Conservation (phyloP, 345 rosid species). For the Zanthoxylum bungeanum region DNA sequence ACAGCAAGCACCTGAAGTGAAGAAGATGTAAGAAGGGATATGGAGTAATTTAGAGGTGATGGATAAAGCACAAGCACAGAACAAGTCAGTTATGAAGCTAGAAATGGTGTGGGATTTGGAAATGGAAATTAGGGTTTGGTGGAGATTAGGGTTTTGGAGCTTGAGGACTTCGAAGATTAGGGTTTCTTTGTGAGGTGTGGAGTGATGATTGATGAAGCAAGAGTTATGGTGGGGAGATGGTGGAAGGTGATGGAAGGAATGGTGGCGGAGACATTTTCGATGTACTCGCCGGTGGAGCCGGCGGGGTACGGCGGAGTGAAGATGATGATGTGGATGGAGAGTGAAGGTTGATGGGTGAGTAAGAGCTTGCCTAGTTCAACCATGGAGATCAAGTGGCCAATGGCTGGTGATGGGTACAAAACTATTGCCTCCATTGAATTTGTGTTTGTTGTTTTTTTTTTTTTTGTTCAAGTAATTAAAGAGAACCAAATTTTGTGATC, state of each 20-base stretch:
- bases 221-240: constrained; percentile 35
- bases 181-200: constrained; percentile 30
- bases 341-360: constrained; percentile 42
- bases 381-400: constrained; percentile 68
- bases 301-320: constrained; percentile 38
- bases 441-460: no score
- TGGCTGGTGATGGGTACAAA: constrained; percentile 60
- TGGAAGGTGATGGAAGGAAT: constrained; percentile 45
- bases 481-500: not conserved
- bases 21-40: constrained; percentile 35
- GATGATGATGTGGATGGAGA: constrained; percentile 48
- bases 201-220: constrained; percentile 20
- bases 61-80: not conserved
- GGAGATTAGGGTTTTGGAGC: constrained; percentile 44
- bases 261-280: constrained; percentile 29
- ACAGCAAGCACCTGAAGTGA: constrained; percentile 36
- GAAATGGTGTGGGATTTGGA: not conserved
- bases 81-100: constrained; percentile 26
- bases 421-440: constrained; percentile 37
- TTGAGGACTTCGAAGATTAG: constrained; percentile 27
- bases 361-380: constrained; percentile 63
- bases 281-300: constrained; percentile 36
- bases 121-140: constrained; percentile 31
- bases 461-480: no score
- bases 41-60: not conserved